Percentiles rank a stretch among this genome's conserved stretches.
These are phyloP conservation scores for Fragaria iinumae DNA, from an alignment of 306 rosid species.

Conservation along the genomic window DNA sequence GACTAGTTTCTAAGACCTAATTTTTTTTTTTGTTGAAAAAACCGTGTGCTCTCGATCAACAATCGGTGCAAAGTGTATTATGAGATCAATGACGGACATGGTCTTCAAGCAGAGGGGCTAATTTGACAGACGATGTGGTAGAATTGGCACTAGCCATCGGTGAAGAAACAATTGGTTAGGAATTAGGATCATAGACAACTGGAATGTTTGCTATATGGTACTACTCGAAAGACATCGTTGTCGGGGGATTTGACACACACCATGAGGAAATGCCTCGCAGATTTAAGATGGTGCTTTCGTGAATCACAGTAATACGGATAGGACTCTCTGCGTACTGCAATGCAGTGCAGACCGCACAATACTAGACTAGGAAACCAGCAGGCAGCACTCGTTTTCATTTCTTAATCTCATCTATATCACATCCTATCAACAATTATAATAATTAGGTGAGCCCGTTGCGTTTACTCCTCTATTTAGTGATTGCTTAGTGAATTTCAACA, in stretches of 20 bases:
- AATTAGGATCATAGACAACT: background rate
- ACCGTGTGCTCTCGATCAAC: too few relatives aligned
- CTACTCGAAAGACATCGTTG: slow-evolving; percentile 4
- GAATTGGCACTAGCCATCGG: too few relatives aligned
- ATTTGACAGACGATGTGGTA: too few relatives aligned
- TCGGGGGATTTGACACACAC: slow-evolving; percentile 25
- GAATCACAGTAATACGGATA: background rate
- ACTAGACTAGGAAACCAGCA: background rate
- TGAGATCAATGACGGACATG: too few relatives aligned
- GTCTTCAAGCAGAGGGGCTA: too few relatives aligned
- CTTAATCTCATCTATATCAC: background rate
- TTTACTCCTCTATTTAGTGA: background rate
- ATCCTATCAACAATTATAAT: background rate
- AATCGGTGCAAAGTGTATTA: too few relatives aligned
- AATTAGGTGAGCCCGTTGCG: too few relatives aligned
- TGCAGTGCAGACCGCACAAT: background rate
- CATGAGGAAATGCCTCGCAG: background rate
- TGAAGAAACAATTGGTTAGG: background rate
- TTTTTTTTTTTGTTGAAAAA: too few relatives aligned
- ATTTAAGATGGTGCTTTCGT: background rate
- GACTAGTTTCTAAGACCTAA: too few relatives aligned
- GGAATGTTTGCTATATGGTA: background rate
- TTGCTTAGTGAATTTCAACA: background rate
- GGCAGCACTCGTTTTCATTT: background rate
- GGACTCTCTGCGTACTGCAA: background rate